Base-by-base conservation (phyloP, 2,329 filamentous ascomycete genomes). In the Pseudocercospora crystallina region DNA sequence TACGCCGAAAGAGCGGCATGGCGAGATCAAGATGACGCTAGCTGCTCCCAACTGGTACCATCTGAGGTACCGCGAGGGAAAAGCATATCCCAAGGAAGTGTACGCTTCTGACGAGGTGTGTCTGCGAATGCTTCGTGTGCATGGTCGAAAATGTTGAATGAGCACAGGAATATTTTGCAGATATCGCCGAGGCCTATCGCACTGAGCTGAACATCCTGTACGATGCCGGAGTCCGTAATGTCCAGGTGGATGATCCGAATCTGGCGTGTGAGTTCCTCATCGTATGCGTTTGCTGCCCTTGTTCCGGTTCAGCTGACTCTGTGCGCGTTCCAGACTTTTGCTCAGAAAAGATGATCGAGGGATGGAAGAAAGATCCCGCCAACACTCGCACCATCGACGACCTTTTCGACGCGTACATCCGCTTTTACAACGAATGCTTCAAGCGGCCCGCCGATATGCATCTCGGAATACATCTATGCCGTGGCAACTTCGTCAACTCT, bases 401-500 rank as follows among this genome's bases (percentile, higher is more conserved):
- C 56, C 81, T 89, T 33, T 80, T 91, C 26, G 84, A 89, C 60
- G 81, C 84, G 30, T 91, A 91, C 71, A 87, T 91, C 67, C 75
- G 78, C 54, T 81, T 89, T 58, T 90, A 90, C 76, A 90, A 90
- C 68, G 83, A 88, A 69, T 82, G 78, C 64, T 65, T 67, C 56
- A 53, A 79, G 61, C 73, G 81, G 0, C 85, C 87, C 0, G 68
- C 76, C 1, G 86, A 90, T 65, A 80, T 90, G 76, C 86, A 90
- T 70, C 79, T 88, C 2, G 87, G 87, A 41, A 84, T 91, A 11
- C 87, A 91, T 65, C 75, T 90, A 45, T 90, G 87, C 77, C 65
- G 74, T 44, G 73, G 74, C 11, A 76, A 76, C 60, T 76, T 75
- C 50, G 66, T 76, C 15, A 72, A 71, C 48, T 71, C 68, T 50